Percentiles rank a stretch among this genome's conserved stretches.
Conservation (phyloP, 2,329 filamentous ascomycete species). For the Scleromitrula shiraiana region DNA sequence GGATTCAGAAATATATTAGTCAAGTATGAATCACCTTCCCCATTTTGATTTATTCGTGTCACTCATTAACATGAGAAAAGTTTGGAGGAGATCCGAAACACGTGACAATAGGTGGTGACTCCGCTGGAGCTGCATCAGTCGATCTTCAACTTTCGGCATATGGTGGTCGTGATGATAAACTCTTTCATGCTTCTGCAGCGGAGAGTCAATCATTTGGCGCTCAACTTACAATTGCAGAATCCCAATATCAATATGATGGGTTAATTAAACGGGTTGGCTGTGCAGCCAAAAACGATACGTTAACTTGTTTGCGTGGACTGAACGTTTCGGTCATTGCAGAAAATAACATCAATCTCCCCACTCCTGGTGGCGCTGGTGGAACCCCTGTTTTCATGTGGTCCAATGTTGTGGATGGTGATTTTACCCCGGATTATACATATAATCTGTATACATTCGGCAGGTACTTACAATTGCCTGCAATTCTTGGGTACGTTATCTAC, state of each 20-base stretch:
- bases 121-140: conserved; percentile 60
- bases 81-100: conserved; percentile 65
- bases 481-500: conserved; percentile 32
- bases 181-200: conserved; percentile 45
- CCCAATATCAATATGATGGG: conserved; percentile 45
- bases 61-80: conserved; percentile 24
- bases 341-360: conserved; percentile 35
- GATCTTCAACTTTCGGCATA: conserved; percentile 53
- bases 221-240: conserved; percentile 38
- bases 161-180: conserved; percentile 38
- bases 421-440: conserved; percentile 45
- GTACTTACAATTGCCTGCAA: conserved; percentile 46
- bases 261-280: conserved; percentile 39
- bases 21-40: conserved; percentile 28
- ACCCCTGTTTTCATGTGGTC: conserved; percentile 45
- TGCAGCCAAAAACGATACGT: conserved; percentile 28
- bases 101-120: conserved; percentile 60
- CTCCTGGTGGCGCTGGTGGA: conserved; percentile 26
- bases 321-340: conserved; percentile 36
- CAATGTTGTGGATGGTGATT: conserved; percentile 46
- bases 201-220: conserved; percentile 46
- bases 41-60: background rate
- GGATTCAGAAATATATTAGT: conserved; percentile 59
- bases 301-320: conserved; percentile 40
- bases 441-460: conserved; percentile 39